A percentile compares a stretch with the other conserved stretches of the same genome.
Conservation (phyloP, 257 asterid species). For the Nicotiana obtusifolia region DNA sequence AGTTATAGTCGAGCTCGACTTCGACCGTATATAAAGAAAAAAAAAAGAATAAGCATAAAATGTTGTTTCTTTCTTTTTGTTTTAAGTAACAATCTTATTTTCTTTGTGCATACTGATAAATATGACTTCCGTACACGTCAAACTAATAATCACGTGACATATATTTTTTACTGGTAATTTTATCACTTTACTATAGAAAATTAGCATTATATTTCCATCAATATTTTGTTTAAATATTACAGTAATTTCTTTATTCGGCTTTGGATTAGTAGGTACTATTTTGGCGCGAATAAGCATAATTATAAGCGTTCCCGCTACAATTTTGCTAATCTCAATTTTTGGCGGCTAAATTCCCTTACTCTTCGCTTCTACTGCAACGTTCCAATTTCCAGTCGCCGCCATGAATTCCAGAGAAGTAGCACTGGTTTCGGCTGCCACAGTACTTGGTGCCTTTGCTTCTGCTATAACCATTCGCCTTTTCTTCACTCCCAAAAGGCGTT, state of each 20-base stretch:
- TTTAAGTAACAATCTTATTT: too few relatives aligned
- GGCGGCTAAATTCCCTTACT: neutral
- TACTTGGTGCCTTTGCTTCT: slow-evolving; percentile 55
- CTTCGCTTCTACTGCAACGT: neutral
- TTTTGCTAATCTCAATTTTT: neutral
- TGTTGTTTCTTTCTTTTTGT: too few relatives aligned
- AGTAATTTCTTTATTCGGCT: neutral
- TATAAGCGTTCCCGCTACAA: neutral
- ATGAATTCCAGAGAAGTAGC: slow-evolving; percentile 63
- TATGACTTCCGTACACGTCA: too few relatives aligned
- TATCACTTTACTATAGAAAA: too few relatives aligned
- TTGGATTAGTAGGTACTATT: neutral
- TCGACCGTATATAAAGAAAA: too few relatives aligned
- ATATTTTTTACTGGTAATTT: too few relatives aligned
- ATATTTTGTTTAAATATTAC: too few relatives aligned
- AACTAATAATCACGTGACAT: too few relatives aligned
- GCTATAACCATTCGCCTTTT: slow-evolving; percentile 37
- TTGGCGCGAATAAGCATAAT: neutral
- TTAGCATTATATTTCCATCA: too few relatives aligned
- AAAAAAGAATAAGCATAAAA: too few relatives aligned
- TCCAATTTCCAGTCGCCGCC: neutral
- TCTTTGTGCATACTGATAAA: too few relatives aligned
- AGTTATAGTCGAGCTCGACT: too few relatives aligned
- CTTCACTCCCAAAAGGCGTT: slow-evolving; percentile 26
- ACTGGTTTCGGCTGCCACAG: slow-evolving; percentile 55